phyloP scores from a whole-genome alignment of 1,284 basidiomycete genomes.

The Sporisorium sorghi region DNA sequence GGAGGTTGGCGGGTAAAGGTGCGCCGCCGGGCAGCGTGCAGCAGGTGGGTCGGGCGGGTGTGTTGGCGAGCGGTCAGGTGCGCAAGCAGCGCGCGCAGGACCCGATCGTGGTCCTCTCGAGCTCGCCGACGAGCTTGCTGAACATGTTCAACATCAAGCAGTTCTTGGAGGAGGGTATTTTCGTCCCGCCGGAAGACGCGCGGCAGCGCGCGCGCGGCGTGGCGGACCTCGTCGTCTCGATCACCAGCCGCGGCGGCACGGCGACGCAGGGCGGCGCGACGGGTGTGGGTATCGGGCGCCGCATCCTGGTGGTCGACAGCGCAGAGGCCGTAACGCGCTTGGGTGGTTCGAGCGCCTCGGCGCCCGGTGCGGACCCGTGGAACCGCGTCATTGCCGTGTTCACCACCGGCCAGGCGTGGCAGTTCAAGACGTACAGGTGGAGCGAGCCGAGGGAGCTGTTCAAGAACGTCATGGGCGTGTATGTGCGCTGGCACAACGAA shows the following conservation, averaged over 20 bases:
- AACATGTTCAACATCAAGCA: constrained; percentile 97
- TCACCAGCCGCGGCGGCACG: constrained; percentile 52
- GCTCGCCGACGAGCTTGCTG: constrained; percentile 90
- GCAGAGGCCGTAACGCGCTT: constrained; percentile 92
- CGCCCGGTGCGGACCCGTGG: constrained; percentile 68
- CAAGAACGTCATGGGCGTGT: constrained; percentile 76
- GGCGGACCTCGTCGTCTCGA: constrained; percentile 58
- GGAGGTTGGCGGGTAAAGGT: constrained; percentile 46
- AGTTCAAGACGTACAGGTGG: constrained; percentile 97
- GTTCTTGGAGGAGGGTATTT: constrained; percentile 90
- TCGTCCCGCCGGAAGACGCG: constrained; percentile 70
- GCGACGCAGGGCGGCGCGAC: constrained; percentile 11
- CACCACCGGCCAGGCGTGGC: constrained; percentile 97
- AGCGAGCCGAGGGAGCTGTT: constrained; percentile 89
- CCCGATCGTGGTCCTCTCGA: constrained; percentile 96
- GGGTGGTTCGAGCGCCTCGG: constrained; percentile 71
- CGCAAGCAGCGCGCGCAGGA: constrained; percentile 69
- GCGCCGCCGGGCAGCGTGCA: constrained; percentile 19
- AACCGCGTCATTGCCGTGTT: constrained; percentile 95
- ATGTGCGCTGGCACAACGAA: constrained; percentile 92
- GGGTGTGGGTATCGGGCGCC: constrained; percentile 69
- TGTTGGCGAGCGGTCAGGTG: constrained; percentile 31
- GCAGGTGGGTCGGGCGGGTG: constrained; percentile 18
- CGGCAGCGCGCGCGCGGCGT: constrained; percentile 59
- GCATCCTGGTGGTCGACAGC: constrained; percentile 86